Conservation (phyloP, 2,329 filamentous ascomycete species). For the Pseudocercospora crystallina region DNA sequence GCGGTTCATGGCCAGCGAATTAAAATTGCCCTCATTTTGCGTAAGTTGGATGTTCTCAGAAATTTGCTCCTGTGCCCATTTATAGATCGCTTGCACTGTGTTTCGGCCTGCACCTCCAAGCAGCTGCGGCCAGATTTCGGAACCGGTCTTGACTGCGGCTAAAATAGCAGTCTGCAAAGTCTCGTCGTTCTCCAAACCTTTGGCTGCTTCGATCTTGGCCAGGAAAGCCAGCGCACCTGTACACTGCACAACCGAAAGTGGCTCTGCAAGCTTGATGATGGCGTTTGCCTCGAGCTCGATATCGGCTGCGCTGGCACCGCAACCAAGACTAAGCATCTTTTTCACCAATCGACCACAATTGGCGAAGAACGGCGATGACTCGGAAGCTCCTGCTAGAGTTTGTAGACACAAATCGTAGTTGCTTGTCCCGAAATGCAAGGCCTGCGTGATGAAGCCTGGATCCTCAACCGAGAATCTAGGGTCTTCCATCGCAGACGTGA, state of each 20-base stretch:
- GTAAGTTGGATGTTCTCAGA: slow-evolving; percentile 1
- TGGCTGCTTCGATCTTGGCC: slow-evolving; percentile 6
- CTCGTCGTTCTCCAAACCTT: slow-evolving; percentile 9
- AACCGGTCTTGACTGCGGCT: slow-evolving; percentile 41
- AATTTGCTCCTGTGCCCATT: slow-evolving; percentile 36
- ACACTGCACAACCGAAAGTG: slow-evolving; percentile 26
- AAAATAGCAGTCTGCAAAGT: slow-evolving; percentile 36
- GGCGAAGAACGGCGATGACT: slow-evolving; percentile 10
- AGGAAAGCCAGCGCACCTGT: slow-evolving; percentile 18
- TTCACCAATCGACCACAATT: slow-evolving; percentile 20
- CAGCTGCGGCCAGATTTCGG: slow-evolving; percentile 45
- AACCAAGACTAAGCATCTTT: slow-evolving; percentile 16
- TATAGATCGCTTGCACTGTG: slow-evolving; percentile 28
- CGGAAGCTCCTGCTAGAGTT: slow-evolving; percentile 8
- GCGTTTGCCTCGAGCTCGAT: slow-evolving; percentile 12
- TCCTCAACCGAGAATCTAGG: slow-evolving; percentile 16
- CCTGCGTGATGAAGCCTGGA: slow-evolving; percentile 14
- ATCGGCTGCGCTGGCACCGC: background rate
- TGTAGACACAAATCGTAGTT: slow-evolving; percentile 11
- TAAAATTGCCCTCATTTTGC: background rate
- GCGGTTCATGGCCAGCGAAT: slow-evolving; percentile 3
- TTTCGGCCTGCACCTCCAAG: slow-evolving; percentile 38
- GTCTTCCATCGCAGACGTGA: slow-evolving; percentile 20
- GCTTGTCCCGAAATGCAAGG: slow-evolving; percentile 15
- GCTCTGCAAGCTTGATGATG: slow-evolving; percentile 21